Conservation (phyloP, 352 stramenopile species). For the Saprolegnia diclina region DNA sequence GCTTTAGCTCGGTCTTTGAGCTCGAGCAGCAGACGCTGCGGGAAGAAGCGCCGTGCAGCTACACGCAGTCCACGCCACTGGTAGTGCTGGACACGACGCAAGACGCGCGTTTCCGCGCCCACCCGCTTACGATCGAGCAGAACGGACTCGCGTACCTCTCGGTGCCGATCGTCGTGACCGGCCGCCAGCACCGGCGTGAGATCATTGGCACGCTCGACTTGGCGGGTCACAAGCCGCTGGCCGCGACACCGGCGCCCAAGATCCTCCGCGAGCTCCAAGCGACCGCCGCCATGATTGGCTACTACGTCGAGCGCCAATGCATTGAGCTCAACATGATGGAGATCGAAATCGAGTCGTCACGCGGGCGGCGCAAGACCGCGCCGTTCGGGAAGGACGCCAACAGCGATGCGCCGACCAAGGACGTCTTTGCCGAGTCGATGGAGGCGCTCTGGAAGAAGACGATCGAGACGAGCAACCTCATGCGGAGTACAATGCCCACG, state of each 20-base stretch:
- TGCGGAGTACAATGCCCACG: neutral
- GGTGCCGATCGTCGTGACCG: constrained; percentile 41
- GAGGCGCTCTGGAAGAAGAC: neutral
- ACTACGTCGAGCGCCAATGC: constrained; percentile 20
- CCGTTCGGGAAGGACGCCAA: neutral
- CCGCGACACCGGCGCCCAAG: neutral
- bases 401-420: neutral
- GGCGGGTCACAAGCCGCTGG: neutral
- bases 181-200: constrained; percentile 1
- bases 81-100: constrained; percentile 58
- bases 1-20: constrained; percentile 29
- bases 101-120: constrained; percentile 58
- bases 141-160: constrained; percentile 57
- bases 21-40: constrained; percentile 53
- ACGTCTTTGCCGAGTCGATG: neutral
- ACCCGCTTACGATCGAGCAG: constrained; percentile 59
- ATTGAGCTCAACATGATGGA: constrained; percentile 22
- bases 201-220: constrained; percentile 23
- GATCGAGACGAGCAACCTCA: constrained; percentile 8
- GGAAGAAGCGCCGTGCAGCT: constrained; percentile 60
- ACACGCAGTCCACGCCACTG: constrained; percentile 57
- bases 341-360: constrained; percentile 3
- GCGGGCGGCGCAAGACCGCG: constrained; percentile 16
- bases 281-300: constrained; percentile 1
- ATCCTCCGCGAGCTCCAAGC: constrained; percentile 20